Conservation (phyloP, 306 rosid genomes). For the Lotus japonicus region DNA sequence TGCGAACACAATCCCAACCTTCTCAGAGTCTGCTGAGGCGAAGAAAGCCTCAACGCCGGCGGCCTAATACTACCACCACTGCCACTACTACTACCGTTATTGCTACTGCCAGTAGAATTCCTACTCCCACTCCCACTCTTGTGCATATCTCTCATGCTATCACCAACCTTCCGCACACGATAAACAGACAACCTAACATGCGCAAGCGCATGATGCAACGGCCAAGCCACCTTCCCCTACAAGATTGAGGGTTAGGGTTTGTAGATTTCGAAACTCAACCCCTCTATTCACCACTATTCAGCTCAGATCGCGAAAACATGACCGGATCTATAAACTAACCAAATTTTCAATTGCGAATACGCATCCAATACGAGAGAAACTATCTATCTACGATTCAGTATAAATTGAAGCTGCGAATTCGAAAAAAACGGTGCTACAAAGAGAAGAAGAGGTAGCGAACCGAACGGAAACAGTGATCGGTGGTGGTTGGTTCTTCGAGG, state of each 20-base stretch:
- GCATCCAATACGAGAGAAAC: not conserved
- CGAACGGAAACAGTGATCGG: conserved; percentile 28
- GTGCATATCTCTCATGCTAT: conserved; percentile 51
- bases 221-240: conserved; percentile 29
- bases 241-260: conserved; percentile 17
- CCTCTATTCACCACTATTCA: not conserved
- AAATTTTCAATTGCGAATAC: not conserved
- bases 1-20: conserved; percentile 92
- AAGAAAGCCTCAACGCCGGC: conserved; percentile 46
- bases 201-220: conserved; percentile 29
- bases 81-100: conserved; percentile 9
- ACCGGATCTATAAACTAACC: conserved; percentile 21
- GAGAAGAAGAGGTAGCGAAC: not conserved
- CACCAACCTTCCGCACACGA: conserved; percentile 15
- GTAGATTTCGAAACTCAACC: not conserved
- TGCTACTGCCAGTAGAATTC: conserved; percentile 49
- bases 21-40: conserved; percentile 74
- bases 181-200: conserved; percentile 2
- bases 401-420: conserved; percentile 13
- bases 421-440: not conserved
- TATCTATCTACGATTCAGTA: not conserved
- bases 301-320: conserved; percentile 27
- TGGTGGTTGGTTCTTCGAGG: not conserved
- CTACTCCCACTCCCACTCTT: conserved; percentile 63
- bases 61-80: conserved; percentile 18